Conservation (phyloP, 2,329 filamentous ascomycete genomes). For the Didymosphaeria variabile region DNA sequence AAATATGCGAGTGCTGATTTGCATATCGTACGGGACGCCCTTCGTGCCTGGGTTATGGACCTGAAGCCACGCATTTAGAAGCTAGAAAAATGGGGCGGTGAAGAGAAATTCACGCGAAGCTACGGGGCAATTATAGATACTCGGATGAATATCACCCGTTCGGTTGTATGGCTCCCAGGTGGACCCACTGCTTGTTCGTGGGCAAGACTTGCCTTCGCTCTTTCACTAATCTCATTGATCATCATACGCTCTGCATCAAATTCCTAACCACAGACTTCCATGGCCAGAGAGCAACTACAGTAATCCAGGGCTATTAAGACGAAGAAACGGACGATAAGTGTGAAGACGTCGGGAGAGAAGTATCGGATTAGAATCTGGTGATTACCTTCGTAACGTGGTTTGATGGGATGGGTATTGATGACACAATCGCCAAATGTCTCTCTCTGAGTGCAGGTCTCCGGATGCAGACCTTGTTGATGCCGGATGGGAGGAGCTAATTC, state of each 20-base stretch:
- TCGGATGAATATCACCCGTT: constrained; percentile 17
- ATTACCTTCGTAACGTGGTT: no score
- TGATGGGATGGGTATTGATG: no score
- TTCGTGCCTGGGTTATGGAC: constrained; percentile 26
- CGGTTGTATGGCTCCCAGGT: constrained; percentile 19
- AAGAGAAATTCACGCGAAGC: constrained; percentile 14
- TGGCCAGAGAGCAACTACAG: constrained; percentile 12
- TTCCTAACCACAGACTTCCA: constrained; percentile 15
- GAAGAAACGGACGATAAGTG: constrained; percentile 24
- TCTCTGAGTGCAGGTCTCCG: no score
- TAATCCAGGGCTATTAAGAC: constrained; percentile 22
- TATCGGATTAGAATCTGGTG: no score
- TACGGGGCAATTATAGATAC: constrained; percentile 19
- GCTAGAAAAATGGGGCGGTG: no score
- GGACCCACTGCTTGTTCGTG: constrained; percentile 29
- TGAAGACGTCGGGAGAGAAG: constrained; percentile 27
- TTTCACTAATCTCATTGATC: no score
- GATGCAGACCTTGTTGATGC: no score
- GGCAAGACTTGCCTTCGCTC: constrained; percentile 24
- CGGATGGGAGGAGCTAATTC: no score
- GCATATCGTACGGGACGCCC: constrained; percentile 24
- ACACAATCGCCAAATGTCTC: no score
- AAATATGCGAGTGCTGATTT: constrained; percentile 26
- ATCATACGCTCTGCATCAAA: constrained; percentile 17
- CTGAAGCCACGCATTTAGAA: constrained; percentile 15